Evolutionary conservation across 768 basidiomycete species (phyloP), one percentile per base, ranked within the genome.

Genomic region (Tylopilus sp.): DNA sequence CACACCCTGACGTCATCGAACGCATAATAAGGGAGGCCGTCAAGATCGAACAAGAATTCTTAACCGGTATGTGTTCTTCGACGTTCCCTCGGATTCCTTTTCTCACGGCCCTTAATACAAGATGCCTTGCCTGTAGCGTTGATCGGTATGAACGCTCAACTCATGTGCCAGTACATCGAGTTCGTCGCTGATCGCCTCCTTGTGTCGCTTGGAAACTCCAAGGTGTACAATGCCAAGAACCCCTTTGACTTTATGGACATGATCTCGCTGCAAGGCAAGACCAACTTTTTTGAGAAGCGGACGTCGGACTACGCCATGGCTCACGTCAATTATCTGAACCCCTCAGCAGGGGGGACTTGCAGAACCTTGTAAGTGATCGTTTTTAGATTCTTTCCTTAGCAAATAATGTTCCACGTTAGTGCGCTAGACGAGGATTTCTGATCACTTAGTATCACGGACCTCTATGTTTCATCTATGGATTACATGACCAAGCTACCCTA

Each of bases 181-280:
- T 93, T 92, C 60, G 91, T 93, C 41, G 91, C 94, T 29, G 93
- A 95, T 64, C 84, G 90, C 40, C 78, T 97, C 8, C 82, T 97
- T 34, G 83, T 86, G n/a, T 79, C 90, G 6, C 82, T 97, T 29
- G 93, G 92, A 33, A 91, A 88, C 66, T 71, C 80, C 22, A 93
- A 92, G 67, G 65, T 80, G 48, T 97, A 91, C 75, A 74, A 83
- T 60, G 70, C 76, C 3, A 70, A 78, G 36, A 96, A 96, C 66
- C 94, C 94, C 10, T 88, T 89, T 69, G 88, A 93, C 70, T 92
- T 93, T 65, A 93, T 92, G 90, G 91, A 94, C 64, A 82, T 93
- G 81, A 94, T 93, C 45, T 95, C 92, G 36, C 76, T 95, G 11
- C 87, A 92, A 70, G 94, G 93, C 54, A 98, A 97, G 77, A 90